phyloP scores from a whole-genome alignment of 495 filamentous ascomycete genomes.

The Barbatosphaeria neglecta region DNA sequence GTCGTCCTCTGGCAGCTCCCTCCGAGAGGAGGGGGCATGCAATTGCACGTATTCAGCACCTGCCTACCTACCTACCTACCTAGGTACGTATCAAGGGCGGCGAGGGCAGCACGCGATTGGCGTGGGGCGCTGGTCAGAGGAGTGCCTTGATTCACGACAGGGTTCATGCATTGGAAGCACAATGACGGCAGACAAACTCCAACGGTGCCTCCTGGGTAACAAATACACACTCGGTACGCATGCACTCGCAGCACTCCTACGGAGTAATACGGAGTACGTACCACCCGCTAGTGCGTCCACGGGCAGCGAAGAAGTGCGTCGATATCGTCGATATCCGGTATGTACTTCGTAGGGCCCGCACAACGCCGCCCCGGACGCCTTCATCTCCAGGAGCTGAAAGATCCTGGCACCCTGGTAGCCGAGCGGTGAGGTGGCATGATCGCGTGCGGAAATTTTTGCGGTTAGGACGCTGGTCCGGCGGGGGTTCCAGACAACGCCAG shows the following conservation, averaged over 20 bases:
- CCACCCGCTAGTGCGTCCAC: too few relatives aligned
- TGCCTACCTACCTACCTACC: neutral
- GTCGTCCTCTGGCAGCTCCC: too few relatives aligned
- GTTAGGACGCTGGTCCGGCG: neutral
- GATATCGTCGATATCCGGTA: too few relatives aligned
- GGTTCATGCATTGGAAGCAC: neutral
- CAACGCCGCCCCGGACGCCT: neutral
- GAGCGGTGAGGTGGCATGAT: neutral
- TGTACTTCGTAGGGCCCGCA: too few relatives aligned
- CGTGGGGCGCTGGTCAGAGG: neutral
- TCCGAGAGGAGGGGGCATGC: neutral
- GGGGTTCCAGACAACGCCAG: neutral
- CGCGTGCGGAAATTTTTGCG: neutral
- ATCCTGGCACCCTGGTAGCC: neutral
- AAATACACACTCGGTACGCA: neutral
- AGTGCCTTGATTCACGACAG: too few relatives aligned
- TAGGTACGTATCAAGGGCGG: neutral
- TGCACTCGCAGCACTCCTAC: neutral
- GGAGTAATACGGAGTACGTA: too few relatives aligned
- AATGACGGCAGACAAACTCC: neutral
- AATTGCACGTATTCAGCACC: neutral
- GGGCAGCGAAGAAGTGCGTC: too few relatives aligned
- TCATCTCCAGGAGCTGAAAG: neutral
- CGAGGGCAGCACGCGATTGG: neutral
- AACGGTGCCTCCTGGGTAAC: neutral